Evolutionary conservation across 768 basidiomycete species (phyloP), one percentile per base, ranked within the genome.

Genomic region (Leccinum sublutescens): DNA sequence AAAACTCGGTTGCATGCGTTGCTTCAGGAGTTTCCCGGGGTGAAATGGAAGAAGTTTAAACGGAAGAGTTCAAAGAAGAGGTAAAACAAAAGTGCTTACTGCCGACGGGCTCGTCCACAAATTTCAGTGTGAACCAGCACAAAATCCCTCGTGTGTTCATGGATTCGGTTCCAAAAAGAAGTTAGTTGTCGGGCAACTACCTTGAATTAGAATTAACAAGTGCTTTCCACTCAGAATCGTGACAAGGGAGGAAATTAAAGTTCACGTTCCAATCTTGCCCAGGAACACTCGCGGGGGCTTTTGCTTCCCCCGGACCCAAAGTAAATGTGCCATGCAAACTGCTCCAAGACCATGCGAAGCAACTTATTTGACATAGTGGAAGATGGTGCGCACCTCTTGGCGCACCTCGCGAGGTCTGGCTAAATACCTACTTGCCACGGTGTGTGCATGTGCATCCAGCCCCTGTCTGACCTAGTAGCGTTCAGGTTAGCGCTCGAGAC

Each of bases 261-360:
- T 19, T 19, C 19, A 19, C 19, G 11, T 45, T 45, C 43, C 43
- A 45, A 45, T 45, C 19, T 45, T 45, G 40, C 15, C 40, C n/a
- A 9, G 40, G 17, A 66, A 65, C 43, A 19, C 40, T 64, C 61
- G 57, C 64, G 57, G 60, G 3, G 51, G 2, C 61, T 62, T 34
- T 65, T 43, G 12, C 25, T 11, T 50, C 10, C 11, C 5, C 11
- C 29, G 29, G 29, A 45, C 19, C 40, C 4, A 43, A 45, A 45
- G 10, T 12, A 19, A 19, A 43, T 19, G n/a, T 45, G 15, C 5
- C 23, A 21, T 50, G 48, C 33, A 34, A 40, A 54, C 38, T 51
- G 21, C n/a, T 50, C 36, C 17, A 19, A 50, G n/a, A 34, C 12
- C 15, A 19, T n/a, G 21, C 33, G 10, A 53, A 27, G 47, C 29